A percentile compares a stretch with the other conserved stretches of the same genome.
Conservation (phyloP, 208 protist species). For the Leishmania tarentolae region DNA sequence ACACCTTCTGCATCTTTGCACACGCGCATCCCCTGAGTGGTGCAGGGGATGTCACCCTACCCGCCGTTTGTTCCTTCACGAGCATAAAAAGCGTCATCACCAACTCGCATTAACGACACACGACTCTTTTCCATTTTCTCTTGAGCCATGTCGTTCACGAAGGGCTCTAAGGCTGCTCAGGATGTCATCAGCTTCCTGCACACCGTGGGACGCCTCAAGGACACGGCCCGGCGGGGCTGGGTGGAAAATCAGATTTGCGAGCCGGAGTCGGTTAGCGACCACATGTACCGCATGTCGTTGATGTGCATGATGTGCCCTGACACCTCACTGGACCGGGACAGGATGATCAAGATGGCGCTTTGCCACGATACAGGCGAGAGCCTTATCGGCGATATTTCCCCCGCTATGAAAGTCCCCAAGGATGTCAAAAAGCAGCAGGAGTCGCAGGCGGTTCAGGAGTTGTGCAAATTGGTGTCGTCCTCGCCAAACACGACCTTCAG, state of each 20-base stretch:
- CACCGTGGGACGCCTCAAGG: constrained; percentile 81
- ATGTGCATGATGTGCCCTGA: constrained; percentile 93
- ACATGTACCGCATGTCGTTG: constrained; percentile 94
- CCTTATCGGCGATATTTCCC: constrained; percentile 90
- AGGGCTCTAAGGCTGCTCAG: constrained; percentile 23
- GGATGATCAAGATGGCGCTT: constrained; percentile 88
- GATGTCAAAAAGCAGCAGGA: constrained; percentile 81
- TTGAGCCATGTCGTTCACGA: constrained; percentile 23
- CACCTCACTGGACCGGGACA: constrained; percentile 60
- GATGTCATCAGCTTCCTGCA: constrained; percentile 76
- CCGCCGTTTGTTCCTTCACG: not conserved
- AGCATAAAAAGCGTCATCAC: not conserved
- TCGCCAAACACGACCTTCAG: constrained; percentile 40
- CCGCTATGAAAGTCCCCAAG: constrained; percentile 80
- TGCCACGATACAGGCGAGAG: constrained; percentile 90
- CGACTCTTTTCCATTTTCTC: not conserved
- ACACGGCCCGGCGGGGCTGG: constrained; percentile 88
- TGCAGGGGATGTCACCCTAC: not conserved
- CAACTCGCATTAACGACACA: not conserved
- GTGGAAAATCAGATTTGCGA: constrained; percentile 72
- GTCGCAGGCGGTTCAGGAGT: constrained; percentile 52
- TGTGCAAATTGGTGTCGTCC: constrained; percentile 50
- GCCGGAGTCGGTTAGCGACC: constrained; percentile 87
- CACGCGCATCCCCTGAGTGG: not conserved
- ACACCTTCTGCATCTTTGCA: not conserved